A percentile compares a stretch with the other conserved stretches of the same genome.
These are phyloP conservation scores for Euphorbia pulcherrima DNA, from an alignment of 345 rosid species.

Conservation along the genomic window DNA sequence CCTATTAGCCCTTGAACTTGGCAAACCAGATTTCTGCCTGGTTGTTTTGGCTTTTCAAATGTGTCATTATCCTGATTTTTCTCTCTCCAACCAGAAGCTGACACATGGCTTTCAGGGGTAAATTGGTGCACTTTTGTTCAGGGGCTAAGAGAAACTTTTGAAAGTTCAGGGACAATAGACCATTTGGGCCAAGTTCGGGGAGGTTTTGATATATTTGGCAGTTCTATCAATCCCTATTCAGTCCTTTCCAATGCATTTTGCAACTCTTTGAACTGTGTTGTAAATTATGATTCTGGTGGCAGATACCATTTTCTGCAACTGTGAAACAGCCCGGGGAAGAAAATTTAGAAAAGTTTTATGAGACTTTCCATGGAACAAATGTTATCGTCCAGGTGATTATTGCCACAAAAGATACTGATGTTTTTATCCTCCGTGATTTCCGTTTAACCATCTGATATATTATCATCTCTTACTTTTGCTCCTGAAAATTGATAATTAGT, in stretches of 20 bases:
- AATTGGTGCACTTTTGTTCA: too few species aligned
- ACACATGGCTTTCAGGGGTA: too few species aligned
- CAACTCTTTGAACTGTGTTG: neutral
- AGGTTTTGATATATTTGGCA: too few species aligned
- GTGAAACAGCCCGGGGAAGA: constrained; percentile 52
- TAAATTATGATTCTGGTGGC: constrained; percentile 9
- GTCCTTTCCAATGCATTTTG: neutral
- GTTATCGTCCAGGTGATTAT: constrained; percentile 73
- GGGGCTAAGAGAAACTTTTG: too few species aligned
- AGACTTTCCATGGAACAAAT: constrained; percentile 86
- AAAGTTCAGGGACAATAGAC: too few species aligned
- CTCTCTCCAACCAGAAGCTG: too few species aligned
- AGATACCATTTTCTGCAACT: constrained; percentile 70
- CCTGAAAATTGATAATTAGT: constrained; percentile 22
- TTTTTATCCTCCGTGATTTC: neutral
- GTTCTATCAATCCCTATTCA: neutral
- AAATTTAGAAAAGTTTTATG: constrained; percentile 56
- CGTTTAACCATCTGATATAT: neutral
- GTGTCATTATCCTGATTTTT: too few species aligned
- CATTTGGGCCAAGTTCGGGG: too few species aligned
- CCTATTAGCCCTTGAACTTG: too few species aligned
- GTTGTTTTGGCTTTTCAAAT: too few species aligned
- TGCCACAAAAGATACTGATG: neutral
- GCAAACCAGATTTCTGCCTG: too few species aligned
- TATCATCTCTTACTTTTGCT: neutral